phyloP scores from a whole-genome alignment of 2,329 filamentous ascomycete genomes.

The Clarireedia paspali region DNA sequence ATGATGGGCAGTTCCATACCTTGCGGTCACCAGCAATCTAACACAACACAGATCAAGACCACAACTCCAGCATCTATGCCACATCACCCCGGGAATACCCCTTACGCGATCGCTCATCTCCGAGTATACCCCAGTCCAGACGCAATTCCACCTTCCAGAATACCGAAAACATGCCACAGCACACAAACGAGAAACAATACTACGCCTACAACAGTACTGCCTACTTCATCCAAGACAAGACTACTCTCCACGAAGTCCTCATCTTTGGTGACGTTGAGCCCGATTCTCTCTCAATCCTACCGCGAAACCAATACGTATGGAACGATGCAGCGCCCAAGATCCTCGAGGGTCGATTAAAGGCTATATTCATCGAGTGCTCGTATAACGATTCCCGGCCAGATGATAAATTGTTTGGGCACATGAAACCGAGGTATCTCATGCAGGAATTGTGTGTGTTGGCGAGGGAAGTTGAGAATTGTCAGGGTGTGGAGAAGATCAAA shows the following conservation, averaged over 20 bases:
- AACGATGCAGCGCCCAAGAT: constrained; percentile 82
- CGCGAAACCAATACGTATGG: constrained; percentile 80
- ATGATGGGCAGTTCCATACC: background rate
- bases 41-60: background rate
- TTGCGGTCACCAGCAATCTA: background rate
- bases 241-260: constrained; percentile 67
- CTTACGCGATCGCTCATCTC: no score
- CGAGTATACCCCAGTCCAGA: no score
- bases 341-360: constrained; percentile 59
- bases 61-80: no score
- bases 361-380: constrained; percentile 92
- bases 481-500: background rate
- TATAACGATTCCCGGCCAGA: constrained; percentile 77
- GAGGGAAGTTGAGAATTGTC: constrained; percentile 18
- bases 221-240: constrained; percentile 79
- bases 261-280: constrained; percentile 96
- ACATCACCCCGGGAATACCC: no score
- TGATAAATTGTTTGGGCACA: constrained; percentile 76
- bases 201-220: constrained; percentile 85
- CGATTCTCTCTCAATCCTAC: constrained; percentile 73
- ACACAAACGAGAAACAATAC: background rate
- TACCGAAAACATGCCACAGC: no score
- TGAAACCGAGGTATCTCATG: constrained; percentile 76
- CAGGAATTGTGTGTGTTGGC: constrained; percentile 71
- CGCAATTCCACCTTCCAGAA: no score